Conservation (phyloP, 495 filamentous ascomycete species). For the Aspergillus biplanus region DNA sequence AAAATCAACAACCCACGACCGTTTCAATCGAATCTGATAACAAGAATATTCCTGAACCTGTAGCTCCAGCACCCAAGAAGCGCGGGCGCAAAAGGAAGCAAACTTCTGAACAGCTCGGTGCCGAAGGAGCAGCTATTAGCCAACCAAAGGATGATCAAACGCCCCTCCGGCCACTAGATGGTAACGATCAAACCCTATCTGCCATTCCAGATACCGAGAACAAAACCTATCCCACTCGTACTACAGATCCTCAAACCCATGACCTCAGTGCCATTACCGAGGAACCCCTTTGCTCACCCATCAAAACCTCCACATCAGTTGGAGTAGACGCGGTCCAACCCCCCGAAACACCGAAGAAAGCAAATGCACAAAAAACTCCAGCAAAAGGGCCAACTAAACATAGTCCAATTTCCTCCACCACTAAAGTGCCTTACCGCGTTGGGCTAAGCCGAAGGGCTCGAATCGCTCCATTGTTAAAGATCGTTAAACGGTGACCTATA, state of each 20-base stretch:
- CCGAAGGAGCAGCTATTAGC: constrained; percentile 1
- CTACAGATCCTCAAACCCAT: neutral
- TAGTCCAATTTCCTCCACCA: constrained; percentile 54
- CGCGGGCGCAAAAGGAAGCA: constrained; percentile 52
- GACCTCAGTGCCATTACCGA: too few relatives aligned
- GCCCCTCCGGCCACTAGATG: constrained; percentile 9
- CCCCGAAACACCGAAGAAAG: constrained; percentile 29
- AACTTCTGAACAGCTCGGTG: constrained; percentile 27
- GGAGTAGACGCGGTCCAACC: constrained; percentile 3
- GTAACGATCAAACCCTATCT: neutral
- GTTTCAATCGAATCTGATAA: constrained; percentile 8
- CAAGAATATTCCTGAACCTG: constrained; percentile 12
- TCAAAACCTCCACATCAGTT: neutral
- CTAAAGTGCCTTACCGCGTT: constrained; percentile 64
- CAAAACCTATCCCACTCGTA: constrained; percentile 7
- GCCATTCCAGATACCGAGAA: constrained; percentile 10
- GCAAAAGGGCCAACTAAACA: constrained; percentile 42
- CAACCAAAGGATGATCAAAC: neutral
- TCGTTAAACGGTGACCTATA: constrained; percentile 57
- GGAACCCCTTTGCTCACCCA: neutral
- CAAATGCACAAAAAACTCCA: constrained; percentile 15
- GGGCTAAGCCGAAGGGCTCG: constrained; percentile 67
- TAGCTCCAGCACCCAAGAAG: constrained; percentile 40
- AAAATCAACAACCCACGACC: constrained; percentile 3
- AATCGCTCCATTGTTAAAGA: constrained; percentile 68